Evolutionary conservation across 176 grass and related monocot genomes (phyloP).

Genomic region (Zoysia pacifica): DNA sequence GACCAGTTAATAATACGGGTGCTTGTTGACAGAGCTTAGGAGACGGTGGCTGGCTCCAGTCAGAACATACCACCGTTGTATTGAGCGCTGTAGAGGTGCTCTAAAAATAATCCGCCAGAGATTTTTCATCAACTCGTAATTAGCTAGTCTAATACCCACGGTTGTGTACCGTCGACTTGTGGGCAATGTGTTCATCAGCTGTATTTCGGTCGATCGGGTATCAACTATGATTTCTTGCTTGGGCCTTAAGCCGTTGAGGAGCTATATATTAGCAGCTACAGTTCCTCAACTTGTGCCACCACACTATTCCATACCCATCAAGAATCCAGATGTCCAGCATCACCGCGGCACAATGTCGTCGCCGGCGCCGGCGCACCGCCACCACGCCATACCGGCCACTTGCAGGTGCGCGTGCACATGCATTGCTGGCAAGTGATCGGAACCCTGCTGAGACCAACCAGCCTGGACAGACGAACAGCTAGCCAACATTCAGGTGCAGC

Average conservation of each 20-base stretch:
- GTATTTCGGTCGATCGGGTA: background rate
- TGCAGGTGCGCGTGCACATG: background rate
- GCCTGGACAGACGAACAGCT: background rate
- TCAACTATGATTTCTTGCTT: background rate
- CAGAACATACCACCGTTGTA: no score
- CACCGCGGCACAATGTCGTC: background rate
- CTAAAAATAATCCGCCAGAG: background rate
- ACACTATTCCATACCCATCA: background rate
- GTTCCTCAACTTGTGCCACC: background rate
- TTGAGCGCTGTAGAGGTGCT: no score
- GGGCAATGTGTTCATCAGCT: background rate
- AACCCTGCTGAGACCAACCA: background rate
- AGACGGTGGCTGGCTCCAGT: no score
- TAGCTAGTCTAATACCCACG: background rate
- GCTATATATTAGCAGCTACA: background rate
- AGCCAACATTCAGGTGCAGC: slow-evolving; percentile 3
- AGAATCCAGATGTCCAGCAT: background rate
- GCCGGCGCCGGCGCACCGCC: slow-evolving; percentile 18
- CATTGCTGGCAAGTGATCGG: background rate
- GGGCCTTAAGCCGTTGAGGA: slow-evolving; percentile 26
- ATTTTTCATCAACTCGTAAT: background rate
- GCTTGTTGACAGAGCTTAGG: background rate
- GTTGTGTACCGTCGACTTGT: background rate
- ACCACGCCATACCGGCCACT: slow-evolving; percentile 33
- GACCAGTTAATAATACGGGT: background rate